These are phyloP conservation scores for Trematosphaeria pertusa DNA, from an alignment of 2,329 filamentous ascomycete species.

Conservation along the genomic window DNA sequence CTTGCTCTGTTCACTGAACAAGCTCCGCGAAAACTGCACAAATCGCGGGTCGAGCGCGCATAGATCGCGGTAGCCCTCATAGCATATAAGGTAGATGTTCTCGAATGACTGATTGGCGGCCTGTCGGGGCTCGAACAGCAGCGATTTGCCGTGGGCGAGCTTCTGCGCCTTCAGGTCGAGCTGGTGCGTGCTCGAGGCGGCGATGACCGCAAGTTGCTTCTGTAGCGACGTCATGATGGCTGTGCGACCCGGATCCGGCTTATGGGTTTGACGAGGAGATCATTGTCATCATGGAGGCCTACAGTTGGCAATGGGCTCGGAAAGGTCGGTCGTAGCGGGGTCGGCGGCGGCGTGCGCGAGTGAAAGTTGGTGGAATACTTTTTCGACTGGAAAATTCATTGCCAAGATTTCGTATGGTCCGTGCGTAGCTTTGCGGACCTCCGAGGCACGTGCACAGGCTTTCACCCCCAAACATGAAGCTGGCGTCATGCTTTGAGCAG, in stretches of 20 bases:
- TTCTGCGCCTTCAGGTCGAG: conserved; percentile 94
- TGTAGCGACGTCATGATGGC: conserved; percentile 82
- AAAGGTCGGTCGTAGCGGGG: conserved; percentile 18
- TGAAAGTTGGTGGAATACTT: not conserved
- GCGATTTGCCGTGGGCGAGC: conserved; percentile 87
- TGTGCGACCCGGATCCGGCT: conserved; percentile 1
- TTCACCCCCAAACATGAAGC: too few relatives aligned
- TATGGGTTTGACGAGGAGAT: not conserved
- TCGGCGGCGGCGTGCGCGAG: too few relatives aligned
- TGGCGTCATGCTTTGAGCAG: too few relatives aligned
- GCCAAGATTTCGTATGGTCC: conserved; percentile 30
- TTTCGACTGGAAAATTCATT: conserved; percentile 14
- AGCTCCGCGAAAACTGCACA: conserved; percentile 71
- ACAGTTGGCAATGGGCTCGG: conserved; percentile 18
- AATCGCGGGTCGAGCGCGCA: conserved; percentile 87
- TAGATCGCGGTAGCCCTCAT: conserved; percentile 88
- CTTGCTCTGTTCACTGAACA: conserved; percentile 96
- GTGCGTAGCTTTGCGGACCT: conserved; percentile 18
- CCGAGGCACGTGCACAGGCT: too few relatives aligned
- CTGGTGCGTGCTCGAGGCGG: conserved; percentile 85
- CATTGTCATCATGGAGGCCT: conserved; percentile 34
- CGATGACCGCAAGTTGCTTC: conserved; percentile 92
- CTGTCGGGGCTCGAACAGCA: conserved; percentile 88
- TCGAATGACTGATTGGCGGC: conserved; percentile 91
- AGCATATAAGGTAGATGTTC: conserved; percentile 83